Percentiles rank a stretch among this genome's conserved stretches.
These are phyloP conservation scores for Phytopythium montanum DNA, from an alignment of 352 stramenopile genomes.

Conservation along the genomic window DNA sequence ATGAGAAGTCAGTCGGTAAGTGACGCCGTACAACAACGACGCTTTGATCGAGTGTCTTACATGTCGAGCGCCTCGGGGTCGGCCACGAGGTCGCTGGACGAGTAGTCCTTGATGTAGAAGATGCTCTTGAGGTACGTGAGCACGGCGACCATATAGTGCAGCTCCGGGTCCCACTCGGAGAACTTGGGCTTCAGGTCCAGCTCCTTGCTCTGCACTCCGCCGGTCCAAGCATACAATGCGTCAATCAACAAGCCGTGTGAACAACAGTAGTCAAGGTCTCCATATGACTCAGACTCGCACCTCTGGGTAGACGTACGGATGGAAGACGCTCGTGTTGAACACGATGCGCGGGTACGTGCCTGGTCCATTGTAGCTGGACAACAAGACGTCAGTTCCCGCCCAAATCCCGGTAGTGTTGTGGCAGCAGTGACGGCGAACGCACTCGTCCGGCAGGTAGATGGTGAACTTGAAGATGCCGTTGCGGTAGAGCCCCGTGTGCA, in stretches of 20 bases:
- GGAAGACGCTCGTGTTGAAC: slow-evolving; percentile 93
- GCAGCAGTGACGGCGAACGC: slow-evolving; percentile 4
- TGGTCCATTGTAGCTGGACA: slow-evolving; percentile 90
- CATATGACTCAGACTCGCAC: slow-evolving; percentile 13
- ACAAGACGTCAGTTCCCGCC: slow-evolving; percentile 5
- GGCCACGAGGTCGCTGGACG: slow-evolving; percentile 41
- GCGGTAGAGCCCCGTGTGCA: slow-evolving; percentile 92
- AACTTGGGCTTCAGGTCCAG: slow-evolving; percentile 92
- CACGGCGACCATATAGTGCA: slow-evolving; percentile 95
- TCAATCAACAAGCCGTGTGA: no score
- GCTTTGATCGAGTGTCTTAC: slow-evolving; percentile 22
- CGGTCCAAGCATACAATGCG: not conserved
- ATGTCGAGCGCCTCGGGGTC: slow-evolving; percentile 88
- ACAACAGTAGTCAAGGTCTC: no score
- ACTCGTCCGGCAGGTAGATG: slow-evolving; percentile 78
- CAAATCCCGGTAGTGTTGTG: not conserved
- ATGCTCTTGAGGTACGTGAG: slow-evolving; percentile 97
- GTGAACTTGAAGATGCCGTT: slow-evolving; percentile 98
- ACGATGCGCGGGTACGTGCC: slow-evolving; percentile 91
- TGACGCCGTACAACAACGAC: not conserved
- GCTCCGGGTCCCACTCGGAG: slow-evolving; percentile 90
- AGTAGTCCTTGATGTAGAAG: slow-evolving; percentile 97
- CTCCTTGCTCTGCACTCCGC: slow-evolving; percentile 62
- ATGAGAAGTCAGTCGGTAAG: slow-evolving; percentile 6
- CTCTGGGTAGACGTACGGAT: slow-evolving; percentile 90